Base-by-base conservation (phyloP, 805 yeast genomes). In the Saccharomycopsis amapae region DNA sequence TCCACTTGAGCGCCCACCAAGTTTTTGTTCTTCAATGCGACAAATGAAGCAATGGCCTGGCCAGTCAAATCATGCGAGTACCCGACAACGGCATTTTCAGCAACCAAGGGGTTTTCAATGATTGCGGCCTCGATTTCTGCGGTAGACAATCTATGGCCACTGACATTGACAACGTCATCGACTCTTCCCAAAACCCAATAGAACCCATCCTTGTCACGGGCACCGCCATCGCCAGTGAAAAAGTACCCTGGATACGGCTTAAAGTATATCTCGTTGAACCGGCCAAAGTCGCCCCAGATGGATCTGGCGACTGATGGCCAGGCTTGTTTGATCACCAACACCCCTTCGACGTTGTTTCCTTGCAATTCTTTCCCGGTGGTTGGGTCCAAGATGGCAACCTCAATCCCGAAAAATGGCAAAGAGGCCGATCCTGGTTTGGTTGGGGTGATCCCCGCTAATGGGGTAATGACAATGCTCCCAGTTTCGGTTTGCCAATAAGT, bases 401-500 rank as follows among this genome's bases (percentile, higher is more conserved):
- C 79, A 51, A 85, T 78, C 61, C 95, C 95, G 58, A 85, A 83
- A 67, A 85, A 81, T 52, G 94, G 94, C 60, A 82, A 74, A 4
- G 90, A 79, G 2, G 93, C 93, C 37, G 87, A 78, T 48, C 95
- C 94, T 12, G 94, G 89, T 63, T 85, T 85, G 61, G 81, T 80
- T 56, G 90, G 87, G 20, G 85, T 78, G 34, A 81, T 73, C 56
- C 80, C 81, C 40, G 93, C 87, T 49, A 85, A 62, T 49, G 90
- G 88, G 34, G 88, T 75, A 50, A 85, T 76, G 60, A 85, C 68
- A 60, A 84, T 93, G 40, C 89, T 78, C 38, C 93, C 93, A 13
- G 86, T 77, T 65, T 85, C 95, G 3, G 95, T 85, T 69, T 83
- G 89, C 94, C 94, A 85, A 71, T 83, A 84, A 31, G 95, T 85